Percentiles rank a stretch among this genome's conserved stretches.
phyloP scores from a whole-genome alignment of 202 grass and related monocot species.

The Setaria viridis region DNA sequence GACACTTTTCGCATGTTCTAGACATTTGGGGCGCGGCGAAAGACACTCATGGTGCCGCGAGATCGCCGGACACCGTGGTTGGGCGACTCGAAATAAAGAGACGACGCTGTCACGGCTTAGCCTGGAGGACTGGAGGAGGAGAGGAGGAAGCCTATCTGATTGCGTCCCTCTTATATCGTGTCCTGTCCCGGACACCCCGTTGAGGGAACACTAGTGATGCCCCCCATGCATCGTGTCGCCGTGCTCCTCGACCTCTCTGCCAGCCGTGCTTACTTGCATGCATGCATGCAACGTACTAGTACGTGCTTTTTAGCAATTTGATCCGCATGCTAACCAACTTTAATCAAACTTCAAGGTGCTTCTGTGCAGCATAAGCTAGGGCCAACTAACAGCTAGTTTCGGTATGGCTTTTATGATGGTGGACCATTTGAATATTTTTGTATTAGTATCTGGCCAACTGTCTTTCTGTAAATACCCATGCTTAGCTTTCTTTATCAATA shows the following conservation, averaged over 20 bases:
- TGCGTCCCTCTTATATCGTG: not conserved
- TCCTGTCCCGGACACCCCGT: not conserved
- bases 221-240: not conserved
- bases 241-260: not conserved
- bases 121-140: no score
- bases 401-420: not conserved
- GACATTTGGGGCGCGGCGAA: conserved; percentile 36
- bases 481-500: no score
- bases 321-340: conserved; percentile 22
- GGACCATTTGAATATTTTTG: not conserved
- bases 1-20: conserved; percentile 35
- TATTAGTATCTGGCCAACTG: not conserved
- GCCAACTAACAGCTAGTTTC: not conserved
- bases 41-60: conserved; percentile 46
- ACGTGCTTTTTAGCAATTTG: not conserved
- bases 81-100: not conserved
- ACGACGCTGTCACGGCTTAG: no score
- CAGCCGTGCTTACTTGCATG: not conserved
- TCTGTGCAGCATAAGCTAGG: not conserved
- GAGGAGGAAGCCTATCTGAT: not conserved
- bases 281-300: not conserved
- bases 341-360: not conserved
- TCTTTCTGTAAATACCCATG: no score
- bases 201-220: conserved; percentile 45
- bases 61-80: conserved; percentile 42